Conservation (phyloP, 371 early-diverging fungal genomes). For the Mortierella polycephala region DNA sequence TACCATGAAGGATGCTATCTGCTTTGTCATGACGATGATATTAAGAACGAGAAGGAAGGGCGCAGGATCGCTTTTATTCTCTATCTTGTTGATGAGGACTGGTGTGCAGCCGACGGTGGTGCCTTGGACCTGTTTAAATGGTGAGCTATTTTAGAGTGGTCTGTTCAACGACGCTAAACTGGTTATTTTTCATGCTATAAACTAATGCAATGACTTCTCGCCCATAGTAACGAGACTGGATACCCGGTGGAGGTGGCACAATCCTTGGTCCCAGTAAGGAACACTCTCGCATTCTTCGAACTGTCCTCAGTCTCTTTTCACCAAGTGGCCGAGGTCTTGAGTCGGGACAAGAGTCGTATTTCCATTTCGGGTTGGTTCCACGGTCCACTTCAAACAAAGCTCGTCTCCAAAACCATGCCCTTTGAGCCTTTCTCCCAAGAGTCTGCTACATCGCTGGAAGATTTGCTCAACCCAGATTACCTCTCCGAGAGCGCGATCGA, state of each 20-base stretch:
- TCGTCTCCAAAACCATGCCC: slow-evolving; percentile 44
- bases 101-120: slow-evolving; percentile 70
- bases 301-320: slow-evolving; percentile 71
- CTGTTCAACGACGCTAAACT: not conserved
- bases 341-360: slow-evolving; percentile 56
- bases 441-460: slow-evolving; percentile 17
- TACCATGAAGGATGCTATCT: slow-evolving; percentile 68
- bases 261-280: slow-evolving; percentile 64
- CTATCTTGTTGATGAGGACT: slow-evolving; percentile 74
- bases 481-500: slow-evolving; percentile 32
- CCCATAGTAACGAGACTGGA: slow-evolving; percentile 41
- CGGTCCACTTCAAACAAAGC: slow-evolving; percentile 57
- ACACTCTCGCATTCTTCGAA: slow-evolving; percentile 71
- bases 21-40: slow-evolving; percentile 79
- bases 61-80: slow-evolving; percentile 77
- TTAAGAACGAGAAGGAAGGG: slow-evolving; percentile 65
- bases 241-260: slow-evolving; percentile 58
- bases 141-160: slow-evolving; percentile 14
- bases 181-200: not conserved
- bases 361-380: slow-evolving; percentile 80
- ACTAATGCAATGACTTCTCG: not conserved
- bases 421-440: slow-evolving; percentile 8
- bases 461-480: slow-evolving; percentile 60
- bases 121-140: slow-evolving; percentile 66
- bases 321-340: slow-evolving; percentile 70